Evolutionary conservation across 495 filamentous ascomycete genomes (phyloP), one percentile per base, ranked within the genome.

Genomic region (Penicillium herquei): DNA sequence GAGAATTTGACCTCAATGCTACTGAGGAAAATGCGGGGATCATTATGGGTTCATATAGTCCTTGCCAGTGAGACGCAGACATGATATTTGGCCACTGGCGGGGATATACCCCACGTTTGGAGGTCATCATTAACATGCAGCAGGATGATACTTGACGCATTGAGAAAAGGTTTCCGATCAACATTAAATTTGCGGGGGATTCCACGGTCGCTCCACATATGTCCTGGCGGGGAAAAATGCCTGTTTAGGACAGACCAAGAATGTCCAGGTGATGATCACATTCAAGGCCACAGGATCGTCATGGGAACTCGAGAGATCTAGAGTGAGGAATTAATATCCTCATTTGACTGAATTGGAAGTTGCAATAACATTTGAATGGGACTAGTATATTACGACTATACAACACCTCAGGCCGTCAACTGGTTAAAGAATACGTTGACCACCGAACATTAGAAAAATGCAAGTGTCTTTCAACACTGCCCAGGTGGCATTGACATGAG

Each of bases 201-300:
- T 49, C 17, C 12, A n/a, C 16, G 31, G 14, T 4, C 12, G 11
- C 14, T 16, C 40, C 40, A 43, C 9, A 8, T 8, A 2, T 16
- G 14, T 14, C 13, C 12, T 7, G 13, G 31, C 47, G 47, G 47
- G 47, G 47, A 14, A 49, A 49, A 14, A 49, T 49, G 35, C 47
- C 47, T 30, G 32, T 49, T 41, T n/a, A 2, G 39, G 39, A 41
- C 7, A 17, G 14, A 41, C 4, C 7, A 41, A 41, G 12, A 41
- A 41, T n/a, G 9, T 39, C 35, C 35, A 39, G 13, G 35, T 2
- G 21, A 26, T 13, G 12, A 37, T 37, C 34, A 37, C 34, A 37
- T 1, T 37, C 8, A 13, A 9, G 34, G 34, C 9, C 9, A 37
- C 34, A 10, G 2, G 9, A 37, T 26, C 8, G 34, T 13, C 34